Conservation (phyloP, 805 yeast genomes). For the Ogataea populi-albae region DNA sequence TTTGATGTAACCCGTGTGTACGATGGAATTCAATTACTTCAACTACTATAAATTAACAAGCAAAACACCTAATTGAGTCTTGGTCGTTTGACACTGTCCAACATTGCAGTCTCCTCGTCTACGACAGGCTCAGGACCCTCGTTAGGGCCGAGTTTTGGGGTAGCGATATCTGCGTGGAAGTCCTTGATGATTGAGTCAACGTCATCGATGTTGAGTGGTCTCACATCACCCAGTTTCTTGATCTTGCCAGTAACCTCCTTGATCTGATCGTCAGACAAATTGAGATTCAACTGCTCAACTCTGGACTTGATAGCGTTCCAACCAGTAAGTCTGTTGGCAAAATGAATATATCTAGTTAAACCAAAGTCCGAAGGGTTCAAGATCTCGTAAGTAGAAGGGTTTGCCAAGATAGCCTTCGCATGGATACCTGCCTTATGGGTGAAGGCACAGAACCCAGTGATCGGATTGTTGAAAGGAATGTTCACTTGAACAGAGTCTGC, state of each 20-base stretch:
- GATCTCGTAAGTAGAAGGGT: conserved; percentile 98
- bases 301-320: conserved; percentile 99
- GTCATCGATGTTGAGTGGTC: conserved; percentile 93
- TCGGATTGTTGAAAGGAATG: conserved; percentile 97
- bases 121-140: conserved; percentile 28
- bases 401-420: conserved; percentile 97
- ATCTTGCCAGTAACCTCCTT: conserved; percentile 94
- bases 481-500: conserved; percentile 98
- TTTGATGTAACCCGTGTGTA: too few species aligned
- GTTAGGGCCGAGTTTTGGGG: conserved; percentile 45
- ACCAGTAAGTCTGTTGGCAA: conserved; percentile 96
- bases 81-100: conserved; percentile 34
- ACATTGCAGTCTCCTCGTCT: conserved; percentile 27
- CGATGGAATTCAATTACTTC: too few species aligned
- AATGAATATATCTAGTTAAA: conserved; percentile 92
- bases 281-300: conserved; percentile 92
- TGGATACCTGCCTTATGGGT: conserved; percentile 99
- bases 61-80: conserved; percentile 26
- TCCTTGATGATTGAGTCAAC: conserved; percentile 96
- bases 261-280: conserved; percentile 86
- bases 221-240: conserved; percentile 90
- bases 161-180: conserved; percentile 72
- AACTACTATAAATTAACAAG: too few species aligned
- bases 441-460: conserved; percentile 99
- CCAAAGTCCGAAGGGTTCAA: conserved; percentile 94